These are phyloP conservation scores for Fusarium pininemorale DNA, from an alignment of 2,329 filamentous ascomycete genomes.

Conservation along the genomic window DNA sequence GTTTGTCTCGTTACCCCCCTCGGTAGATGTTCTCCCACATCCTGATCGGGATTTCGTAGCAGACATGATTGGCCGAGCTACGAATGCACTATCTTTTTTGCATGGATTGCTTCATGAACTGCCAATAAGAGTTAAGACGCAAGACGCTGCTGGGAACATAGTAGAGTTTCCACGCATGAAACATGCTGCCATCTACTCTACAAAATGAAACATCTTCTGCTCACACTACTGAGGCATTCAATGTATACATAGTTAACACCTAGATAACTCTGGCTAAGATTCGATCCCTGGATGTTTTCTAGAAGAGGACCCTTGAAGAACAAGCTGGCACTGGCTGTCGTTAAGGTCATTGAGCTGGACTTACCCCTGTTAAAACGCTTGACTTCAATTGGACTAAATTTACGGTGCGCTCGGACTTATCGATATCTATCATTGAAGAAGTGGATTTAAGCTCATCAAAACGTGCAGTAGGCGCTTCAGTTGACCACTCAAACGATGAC, in stretches of 20 bases:
- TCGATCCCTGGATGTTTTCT: background rate
- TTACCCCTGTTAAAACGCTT: background rate
- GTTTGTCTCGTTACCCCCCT: background rate
- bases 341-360: background rate
- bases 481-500: background rate
- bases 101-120: slow-evolving; percentile 16
- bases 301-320: background rate
- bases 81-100: background rate
- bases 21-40: slow-evolving; percentile 4
- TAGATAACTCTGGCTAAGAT: background rate
- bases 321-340: background rate
- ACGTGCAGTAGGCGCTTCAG: slow-evolving; percentile 11
- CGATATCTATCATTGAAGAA: background rate
- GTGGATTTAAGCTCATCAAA: slow-evolving; percentile 28
- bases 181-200: background rate
- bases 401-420: background rate
- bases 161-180: background rate
- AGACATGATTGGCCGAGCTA: slow-evolving; percentile 6
- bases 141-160: too few species aligned
- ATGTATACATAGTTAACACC: background rate
- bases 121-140: slow-evolving; percentile 18
- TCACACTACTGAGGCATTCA: background rate
- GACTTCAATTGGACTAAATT: background rate
- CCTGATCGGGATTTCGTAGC: background rate
- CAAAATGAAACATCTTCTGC: background rate